Evolutionary conservation across 2,329 filamentous ascomycete genomes (phyloP).

Genomic region (Nemania bipapillata): DNA sequence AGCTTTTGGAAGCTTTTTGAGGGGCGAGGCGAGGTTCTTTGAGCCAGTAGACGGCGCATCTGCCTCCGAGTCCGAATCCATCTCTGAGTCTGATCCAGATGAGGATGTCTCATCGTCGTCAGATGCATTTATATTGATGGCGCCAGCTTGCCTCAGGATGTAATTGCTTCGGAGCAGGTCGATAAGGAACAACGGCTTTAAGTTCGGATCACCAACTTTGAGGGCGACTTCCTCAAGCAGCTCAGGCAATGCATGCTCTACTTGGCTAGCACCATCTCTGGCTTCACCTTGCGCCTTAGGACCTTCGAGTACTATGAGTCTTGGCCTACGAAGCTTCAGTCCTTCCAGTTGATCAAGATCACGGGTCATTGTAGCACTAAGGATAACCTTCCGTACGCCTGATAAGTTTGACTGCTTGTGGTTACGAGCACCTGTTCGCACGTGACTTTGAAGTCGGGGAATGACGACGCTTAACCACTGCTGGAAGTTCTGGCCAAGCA

Average conservation of each 20-base stretch:
- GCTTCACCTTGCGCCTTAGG: constrained; percentile 49
- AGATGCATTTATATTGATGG: constrained; percentile 25
- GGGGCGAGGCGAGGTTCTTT: constrained; percentile 5
- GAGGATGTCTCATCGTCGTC: constrained; percentile 51
- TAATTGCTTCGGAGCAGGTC: constrained; percentile 73
- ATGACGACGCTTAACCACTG: constrained; percentile 84
- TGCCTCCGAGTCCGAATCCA: constrained; percentile 49
- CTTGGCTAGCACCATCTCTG: constrained; percentile 55
- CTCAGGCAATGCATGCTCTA: constrained; percentile 68
- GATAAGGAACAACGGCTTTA: constrained; percentile 87
- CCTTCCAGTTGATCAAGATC: constrained; percentile 83
- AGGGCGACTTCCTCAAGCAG: constrained; percentile 73
- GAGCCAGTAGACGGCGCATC: neutral
- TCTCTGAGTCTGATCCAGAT: constrained; percentile 53
- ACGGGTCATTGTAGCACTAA: constrained; percentile 91
- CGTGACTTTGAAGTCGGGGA: constrained; percentile 64
- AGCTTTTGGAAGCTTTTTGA: constrained; percentile 9
- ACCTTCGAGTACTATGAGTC: constrained; percentile 78
- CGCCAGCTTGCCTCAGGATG: constrained; percentile 51
- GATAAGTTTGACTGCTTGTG: constrained; percentile 63
- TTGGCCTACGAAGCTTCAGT: constrained; percentile 77
- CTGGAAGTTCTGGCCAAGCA: constrained; percentile 91
- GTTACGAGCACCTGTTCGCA: constrained; percentile 63
- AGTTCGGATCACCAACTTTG: constrained; percentile 73
- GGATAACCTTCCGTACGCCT: constrained; percentile 79